Evolutionary conservation across 768 basidiomycete species (phyloP), one percentile per base, ranked within the genome.

Genomic region (Boletus fagicola): DNA sequence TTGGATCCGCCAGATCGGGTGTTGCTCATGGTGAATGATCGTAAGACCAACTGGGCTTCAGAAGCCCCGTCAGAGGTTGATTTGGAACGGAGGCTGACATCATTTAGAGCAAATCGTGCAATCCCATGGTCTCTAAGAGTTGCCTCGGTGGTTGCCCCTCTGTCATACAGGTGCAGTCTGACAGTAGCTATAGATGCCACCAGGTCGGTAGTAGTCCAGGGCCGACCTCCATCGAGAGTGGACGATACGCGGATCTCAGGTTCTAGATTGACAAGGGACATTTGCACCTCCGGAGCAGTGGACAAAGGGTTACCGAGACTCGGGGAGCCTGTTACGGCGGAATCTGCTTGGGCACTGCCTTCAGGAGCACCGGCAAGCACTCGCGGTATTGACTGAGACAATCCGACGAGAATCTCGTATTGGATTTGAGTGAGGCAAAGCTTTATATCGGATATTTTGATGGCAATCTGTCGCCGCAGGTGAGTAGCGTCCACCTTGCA

Each of bases 21-120:
- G 68, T 96, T 95, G 71, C 82, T 86, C 79, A 98, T 88, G 1
- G 93, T 93, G 67, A 98, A 88, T 0, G 96, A 95, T 64, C 86
- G 85, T n/a, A 98, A 73, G 28, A 94, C 79, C 48, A 98, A 75
- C 72, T 97, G 94, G 3, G 89, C 87, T 70, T 97, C 93, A 58
- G 83, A 79, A n/a, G 92, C 83, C 20, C 90, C 88, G 69, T 95
- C 85, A 20, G 87, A 88, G 26, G 93, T 79, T 64, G 85, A 78
- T 73, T 97, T 96, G 64, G 90, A 78, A 48, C 92, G 84, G 54
- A 97, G 76, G 33, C 80, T 83, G 61, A 85, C 92, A 65, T 88
- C 83, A 61, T 87, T 89, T 55, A 99, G 74, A 1, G 92, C 86
- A 65, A 98, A 93, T 45, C 86, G 81, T 22, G 86, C 87, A 52